Conservation (phyloP, 352 stramenopile genomes). For the Phytophthora kernoviae region DNA sequence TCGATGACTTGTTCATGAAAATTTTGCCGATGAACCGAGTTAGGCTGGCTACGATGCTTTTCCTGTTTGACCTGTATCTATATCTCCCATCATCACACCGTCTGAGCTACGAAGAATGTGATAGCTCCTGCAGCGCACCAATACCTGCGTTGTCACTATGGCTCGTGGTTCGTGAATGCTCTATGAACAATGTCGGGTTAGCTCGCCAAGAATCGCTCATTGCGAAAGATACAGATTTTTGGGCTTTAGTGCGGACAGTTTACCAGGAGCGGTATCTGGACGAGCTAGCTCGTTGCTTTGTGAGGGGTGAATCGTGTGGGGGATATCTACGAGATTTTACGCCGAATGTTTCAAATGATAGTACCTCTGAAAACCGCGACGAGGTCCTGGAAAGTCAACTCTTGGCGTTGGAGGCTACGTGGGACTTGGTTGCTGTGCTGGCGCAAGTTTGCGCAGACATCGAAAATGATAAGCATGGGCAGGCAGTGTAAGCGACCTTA, state of each 20-base stretch:
- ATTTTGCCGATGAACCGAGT: slow-evolving; percentile 41
- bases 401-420: slow-evolving; percentile 33
- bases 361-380: slow-evolving; percentile 9
- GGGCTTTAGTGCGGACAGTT: slow-evolving; percentile 58
- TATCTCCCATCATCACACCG: slow-evolving; percentile 72
- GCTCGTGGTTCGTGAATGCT: slow-evolving; percentile 57
- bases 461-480: background rate
- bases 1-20: slow-evolving; percentile 16
- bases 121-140: background rate
- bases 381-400: slow-evolving; percentile 34
- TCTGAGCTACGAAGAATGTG: slow-evolving; percentile 9
- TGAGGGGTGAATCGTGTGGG: slow-evolving; percentile 43
- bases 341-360: slow-evolving; percentile 1
- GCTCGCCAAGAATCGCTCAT: slow-evolving; percentile 20
- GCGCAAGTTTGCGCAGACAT: background rate
- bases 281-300: slow-evolving; percentile 42
- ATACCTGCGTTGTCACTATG: slow-evolving; percentile 64
- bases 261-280: slow-evolving; percentile 41
- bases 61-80: slow-evolving; percentile 74
- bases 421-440: slow-evolving; percentile 27
- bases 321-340: slow-evolving; percentile 42
- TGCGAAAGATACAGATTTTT: slow-evolving; percentile 49
- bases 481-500: background rate
- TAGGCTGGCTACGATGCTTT: slow-evolving; percentile 59
- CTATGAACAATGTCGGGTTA: slow-evolving; percentile 12